These are phyloP conservation scores for Yamagishiella unicocca DNA, from an alignment of 139 green algal species.

Conservation along the genomic window DNA sequence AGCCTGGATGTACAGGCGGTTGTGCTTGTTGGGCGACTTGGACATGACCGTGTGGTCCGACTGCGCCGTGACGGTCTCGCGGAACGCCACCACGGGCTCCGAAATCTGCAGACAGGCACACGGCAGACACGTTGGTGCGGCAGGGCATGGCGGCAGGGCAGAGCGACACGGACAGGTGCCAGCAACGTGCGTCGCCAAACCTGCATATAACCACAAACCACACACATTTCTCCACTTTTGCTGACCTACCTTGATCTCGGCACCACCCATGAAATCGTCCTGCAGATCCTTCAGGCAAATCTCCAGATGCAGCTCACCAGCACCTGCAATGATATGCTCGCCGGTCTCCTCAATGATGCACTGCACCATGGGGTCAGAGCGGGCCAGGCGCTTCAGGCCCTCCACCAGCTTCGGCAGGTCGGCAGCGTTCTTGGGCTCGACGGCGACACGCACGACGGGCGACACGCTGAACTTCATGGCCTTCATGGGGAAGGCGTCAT, in stretches of 20 bases:
- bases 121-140: too few species aligned
- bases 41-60: slow-evolving; percentile 96
- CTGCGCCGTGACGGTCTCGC: slow-evolving; percentile 91
- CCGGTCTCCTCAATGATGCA: slow-evolving; percentile 99
- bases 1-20: slow-evolving; percentile 98
- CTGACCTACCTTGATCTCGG: slow-evolving; percentile 82
- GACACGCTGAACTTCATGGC: slow-evolving; percentile 99
- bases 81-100: slow-evolving; percentile 98
- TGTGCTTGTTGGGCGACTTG: slow-evolving; percentile 99
- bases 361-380: slow-evolving; percentile 99
- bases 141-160: too few species aligned
- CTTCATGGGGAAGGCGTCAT: slow-evolving; percentile 97
- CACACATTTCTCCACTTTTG: too few species aligned
- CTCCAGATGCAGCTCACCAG: slow-evolving; percentile 98
- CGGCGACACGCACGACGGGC: slow-evolving; percentile 89
- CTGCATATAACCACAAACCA: too few species aligned
- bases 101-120: slow-evolving; percentile 77
- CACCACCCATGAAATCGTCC: slow-evolving; percentile 99
- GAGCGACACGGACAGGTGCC: too few species aligned
- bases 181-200: too few species aligned
- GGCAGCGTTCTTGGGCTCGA: slow-evolving; percentile 90
- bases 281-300: slow-evolving; percentile 99
- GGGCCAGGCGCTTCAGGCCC: slow-evolving; percentile 97
- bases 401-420: slow-evolving; percentile 99
- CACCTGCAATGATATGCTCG: slow-evolving; percentile 98